phyloP scores from a whole-genome alignment of 1,284 basidiomycete species.

The Psilocybe mexicana region DNA sequence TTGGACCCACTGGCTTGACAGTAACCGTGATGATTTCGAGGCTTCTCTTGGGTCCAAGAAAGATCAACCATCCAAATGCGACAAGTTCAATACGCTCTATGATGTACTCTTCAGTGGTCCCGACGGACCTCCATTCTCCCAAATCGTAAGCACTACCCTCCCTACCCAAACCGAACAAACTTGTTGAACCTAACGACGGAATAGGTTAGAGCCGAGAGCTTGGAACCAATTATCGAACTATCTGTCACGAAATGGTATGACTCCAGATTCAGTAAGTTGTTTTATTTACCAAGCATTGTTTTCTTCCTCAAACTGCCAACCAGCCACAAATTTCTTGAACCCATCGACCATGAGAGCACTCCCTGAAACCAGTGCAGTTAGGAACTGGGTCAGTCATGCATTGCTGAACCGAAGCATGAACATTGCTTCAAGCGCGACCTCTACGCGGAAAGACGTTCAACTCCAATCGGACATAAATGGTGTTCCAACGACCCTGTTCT shows the following conservation, averaged over 20 bases:
- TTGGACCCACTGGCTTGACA: constrained; percentile 4
- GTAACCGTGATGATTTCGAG: background rate
- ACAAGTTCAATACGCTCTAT: background rate
- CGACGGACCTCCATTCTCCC: background rate
- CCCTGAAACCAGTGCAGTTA: background rate
- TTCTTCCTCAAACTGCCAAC: background rate
- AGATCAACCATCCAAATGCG: constrained; percentile 3
- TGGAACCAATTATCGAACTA: constrained; percentile 1
- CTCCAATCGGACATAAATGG: background rate
- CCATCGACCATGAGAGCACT: background rate
- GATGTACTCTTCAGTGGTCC: background rate
- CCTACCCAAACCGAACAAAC: background rate
- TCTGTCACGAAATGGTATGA: constrained; percentile 1
- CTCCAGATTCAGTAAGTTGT: background rate
- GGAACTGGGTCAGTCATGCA: constrained; percentile 1
- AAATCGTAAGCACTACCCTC: background rate
- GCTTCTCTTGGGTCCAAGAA: background rate
- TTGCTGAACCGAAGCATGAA: constrained; percentile 3
- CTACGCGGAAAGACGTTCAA: background rate
- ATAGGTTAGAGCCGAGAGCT: background rate
- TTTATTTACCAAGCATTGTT: background rate
- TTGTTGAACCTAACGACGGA: background rate
- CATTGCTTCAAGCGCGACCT: constrained; percentile 1
- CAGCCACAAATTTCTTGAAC: background rate
- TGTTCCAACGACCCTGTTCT: background rate